phyloP scores from a whole-genome alignment of 306 rosid species.

The Luffa acutangula region DNA sequence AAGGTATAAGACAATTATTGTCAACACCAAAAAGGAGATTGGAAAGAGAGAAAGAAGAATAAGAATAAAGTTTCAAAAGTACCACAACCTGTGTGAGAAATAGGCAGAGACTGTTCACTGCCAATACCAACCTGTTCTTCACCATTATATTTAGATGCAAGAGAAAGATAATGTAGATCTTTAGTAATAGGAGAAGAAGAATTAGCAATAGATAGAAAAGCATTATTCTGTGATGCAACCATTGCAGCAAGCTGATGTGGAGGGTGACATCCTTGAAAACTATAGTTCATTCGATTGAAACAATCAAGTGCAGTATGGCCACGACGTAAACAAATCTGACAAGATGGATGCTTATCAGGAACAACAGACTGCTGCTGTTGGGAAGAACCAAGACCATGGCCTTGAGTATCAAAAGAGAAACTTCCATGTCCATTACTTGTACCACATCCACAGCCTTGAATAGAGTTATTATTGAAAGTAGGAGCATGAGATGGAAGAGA shows the following conservation, averaged over 20 bases:
- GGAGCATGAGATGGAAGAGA: background rate
- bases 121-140: background rate
- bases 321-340: background rate
- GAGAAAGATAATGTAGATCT: background rate
- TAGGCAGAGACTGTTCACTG: background rate
- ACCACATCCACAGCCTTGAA: background rate
- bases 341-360: background rate
- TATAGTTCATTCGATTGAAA: constrained; percentile 3
- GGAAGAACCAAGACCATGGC: background rate
- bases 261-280: background rate
- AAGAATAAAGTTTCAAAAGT: background rate
- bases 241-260: background rate
- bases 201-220: background rate
- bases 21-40: background rate
- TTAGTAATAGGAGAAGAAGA: background rate
- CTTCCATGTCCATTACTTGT: background rate
- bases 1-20: background rate
- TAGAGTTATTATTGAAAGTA: background rate
- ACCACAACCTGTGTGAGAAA: background rate
- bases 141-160: background rate
- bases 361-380: background rate
- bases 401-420: background rate
- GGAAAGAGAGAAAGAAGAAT: background rate
- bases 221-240: constrained; percentile 1
- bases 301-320: background rate